Base-by-base conservation (phyloP, 352 stramenopile species). In the Pythium phragmitis region DNA sequence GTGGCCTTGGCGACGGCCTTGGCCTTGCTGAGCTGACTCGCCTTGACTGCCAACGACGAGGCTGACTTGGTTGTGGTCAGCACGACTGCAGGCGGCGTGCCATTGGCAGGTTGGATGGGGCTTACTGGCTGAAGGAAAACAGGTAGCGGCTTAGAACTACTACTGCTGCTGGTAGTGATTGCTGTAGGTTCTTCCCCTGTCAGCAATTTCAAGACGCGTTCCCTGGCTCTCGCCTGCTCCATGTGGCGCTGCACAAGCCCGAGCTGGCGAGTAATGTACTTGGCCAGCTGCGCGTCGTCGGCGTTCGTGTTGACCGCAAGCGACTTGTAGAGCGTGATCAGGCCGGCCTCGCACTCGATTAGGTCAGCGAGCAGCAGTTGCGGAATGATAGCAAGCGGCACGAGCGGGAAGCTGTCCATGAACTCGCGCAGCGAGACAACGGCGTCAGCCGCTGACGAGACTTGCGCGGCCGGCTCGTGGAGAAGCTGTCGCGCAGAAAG, bases 361-460 rank as follows among this genome's bases (percentile, higher is more conserved):
- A 92, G 64, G 23, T 88, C 79, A 13, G 28, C 26, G 26, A 80
- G 67, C 2, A 36, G 23, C 8, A 92, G 50, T n/a, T 70, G 72
- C 34, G 80, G 67, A 30, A 92, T 89, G 17, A 88, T 62, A 4
- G 67, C 54, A 21, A 92, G 48, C 30, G 80, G 82, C 23, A 91
- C 72, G 30, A 91, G 67, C 7, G 82, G 80, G 41, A 89, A 91
- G 71, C 77, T 86, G 42, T 88, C 82, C 72, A 83, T 85, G 63
- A 83, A 72, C 17, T 84, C 78, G 1, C 43, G 34, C 6, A 89
- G 57, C 36, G 64, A 76, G 17, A 68, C 59, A 1, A 34, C 17
- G n/a, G 41, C 33, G 1, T 55, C 63, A 7, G 42, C 33, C 11
- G 9, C 26, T 3, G 26, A 30, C 26, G 26, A 30, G 26, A 30